These are phyloP conservation scores for Oryza punctata DNA, from an alignment of 176 grass and related monocot genomes.

Conservation along the genomic window DNA sequence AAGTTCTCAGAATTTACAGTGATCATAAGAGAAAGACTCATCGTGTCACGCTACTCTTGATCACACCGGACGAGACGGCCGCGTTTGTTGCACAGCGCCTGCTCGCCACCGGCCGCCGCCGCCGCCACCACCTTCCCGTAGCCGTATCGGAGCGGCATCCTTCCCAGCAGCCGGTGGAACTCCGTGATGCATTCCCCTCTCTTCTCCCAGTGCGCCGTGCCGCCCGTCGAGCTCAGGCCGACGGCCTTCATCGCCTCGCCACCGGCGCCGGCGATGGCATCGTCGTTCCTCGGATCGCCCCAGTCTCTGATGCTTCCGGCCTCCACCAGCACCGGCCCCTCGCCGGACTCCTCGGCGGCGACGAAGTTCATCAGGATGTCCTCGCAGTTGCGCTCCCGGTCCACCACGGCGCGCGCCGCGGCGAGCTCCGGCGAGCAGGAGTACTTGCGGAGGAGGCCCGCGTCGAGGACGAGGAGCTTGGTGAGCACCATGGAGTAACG, in stretches of 20 bases:
- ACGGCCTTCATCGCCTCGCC: conserved; percentile 33
- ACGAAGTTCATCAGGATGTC: conserved; percentile 99
- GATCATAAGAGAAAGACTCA: background rate
- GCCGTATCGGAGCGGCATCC: conserved; percentile 86
- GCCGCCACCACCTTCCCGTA: conserved; percentile 67
- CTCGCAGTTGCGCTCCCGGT: conserved; percentile 81
- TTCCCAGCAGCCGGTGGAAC: conserved; percentile 81
- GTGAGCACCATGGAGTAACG: conserved; percentile 92
- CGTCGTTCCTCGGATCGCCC: conserved; percentile 88
- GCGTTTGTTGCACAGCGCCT: conserved; percentile 65
- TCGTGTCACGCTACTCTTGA: background rate
- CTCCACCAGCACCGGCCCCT: conserved; percentile 65
- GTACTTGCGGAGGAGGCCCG: conserved; percentile 55
- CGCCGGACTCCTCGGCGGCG: conserved; percentile 54
- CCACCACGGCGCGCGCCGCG: conserved; percentile 58
- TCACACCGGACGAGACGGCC: conserved; percentile 67
- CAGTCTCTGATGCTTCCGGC: conserved; percentile 69
- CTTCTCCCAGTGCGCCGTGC: conserved; percentile 68
- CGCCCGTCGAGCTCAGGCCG: conserved; percentile 60
- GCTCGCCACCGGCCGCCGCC: conserved; percentile 53
- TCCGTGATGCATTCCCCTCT: conserved; percentile 79
- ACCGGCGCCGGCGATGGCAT: conserved; percentile 1
- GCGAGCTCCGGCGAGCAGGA: conserved; percentile 68
- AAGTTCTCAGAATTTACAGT: background rate
- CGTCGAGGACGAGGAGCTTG: conserved; percentile 68